Percentiles rank a stretch among this genome's conserved stretches.
phyloP scores from a whole-genome alignment of 225 moss, liverwort and hornwort species.

The Sphagnum contortum region DNA sequence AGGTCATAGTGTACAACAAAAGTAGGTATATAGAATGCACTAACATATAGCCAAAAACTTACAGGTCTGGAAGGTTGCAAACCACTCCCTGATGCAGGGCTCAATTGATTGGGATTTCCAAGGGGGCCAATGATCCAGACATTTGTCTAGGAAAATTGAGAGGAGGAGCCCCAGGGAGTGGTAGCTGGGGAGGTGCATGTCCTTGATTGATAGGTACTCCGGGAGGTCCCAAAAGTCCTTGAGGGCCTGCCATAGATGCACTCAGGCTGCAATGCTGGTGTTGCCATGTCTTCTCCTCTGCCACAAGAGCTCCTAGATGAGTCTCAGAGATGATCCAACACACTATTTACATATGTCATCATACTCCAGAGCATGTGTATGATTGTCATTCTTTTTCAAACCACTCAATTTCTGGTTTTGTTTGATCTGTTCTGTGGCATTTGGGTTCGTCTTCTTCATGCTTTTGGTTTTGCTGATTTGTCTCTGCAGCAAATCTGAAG shows the following conservation, averaged over 20 bases:
- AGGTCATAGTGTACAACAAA: not conserved
- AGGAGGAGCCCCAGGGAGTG: conserved; percentile 27
- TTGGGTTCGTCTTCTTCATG: too few species aligned
- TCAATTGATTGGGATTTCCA: conserved; percentile 24
- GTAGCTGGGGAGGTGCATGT: conserved; percentile 42
- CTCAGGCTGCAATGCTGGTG: conserved; percentile 63
- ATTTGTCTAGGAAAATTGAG: conserved; percentile 18
- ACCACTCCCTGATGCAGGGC: conserved; percentile 25
- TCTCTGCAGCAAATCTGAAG: too few species aligned
- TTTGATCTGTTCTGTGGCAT: too few species aligned
- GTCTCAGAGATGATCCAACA: not conserved
- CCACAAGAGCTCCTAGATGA: conserved; percentile 4
- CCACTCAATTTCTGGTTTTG: too few species aligned
- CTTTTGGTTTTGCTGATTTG: too few species aligned
- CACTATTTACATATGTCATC: not conserved
- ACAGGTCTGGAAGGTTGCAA: conserved; percentile 18
- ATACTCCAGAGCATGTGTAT: too few species aligned
- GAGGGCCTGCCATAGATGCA: conserved; percentile 33
- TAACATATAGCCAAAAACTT: conserved; percentile 6
- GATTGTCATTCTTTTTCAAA: too few species aligned
- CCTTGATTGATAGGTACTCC: conserved; percentile 36
- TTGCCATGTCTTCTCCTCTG: conserved; percentile 43
- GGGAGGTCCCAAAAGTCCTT: conserved; percentile 56
- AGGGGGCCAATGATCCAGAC: conserved; percentile 8
- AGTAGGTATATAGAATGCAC: not conserved